phyloP scores from a whole-genome alignment of 208 protist genomes.

The Novymonas esmeraldas region DNA sequence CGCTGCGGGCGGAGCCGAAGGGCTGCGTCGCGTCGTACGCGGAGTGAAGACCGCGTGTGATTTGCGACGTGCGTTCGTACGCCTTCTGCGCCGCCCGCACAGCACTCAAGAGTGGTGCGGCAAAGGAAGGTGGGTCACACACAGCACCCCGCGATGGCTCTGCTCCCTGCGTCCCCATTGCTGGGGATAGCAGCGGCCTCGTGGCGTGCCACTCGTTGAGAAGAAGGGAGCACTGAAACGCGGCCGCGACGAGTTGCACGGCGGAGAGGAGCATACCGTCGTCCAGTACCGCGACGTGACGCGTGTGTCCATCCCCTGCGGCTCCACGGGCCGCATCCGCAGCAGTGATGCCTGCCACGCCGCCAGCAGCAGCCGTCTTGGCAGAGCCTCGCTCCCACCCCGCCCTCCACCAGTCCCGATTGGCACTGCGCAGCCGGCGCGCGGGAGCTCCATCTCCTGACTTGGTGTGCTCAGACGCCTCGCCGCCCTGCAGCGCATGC shows the following conservation, averaged over 20 bases:
- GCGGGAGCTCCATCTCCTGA: neutral
- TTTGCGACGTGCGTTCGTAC: constrained; percentile 19
- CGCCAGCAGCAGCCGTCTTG: neutral
- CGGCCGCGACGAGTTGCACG: constrained; percentile 16
- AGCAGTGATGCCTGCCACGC: neutral
- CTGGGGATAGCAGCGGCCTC: neutral
- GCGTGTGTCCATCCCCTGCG: neutral
- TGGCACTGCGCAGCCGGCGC: neutral
- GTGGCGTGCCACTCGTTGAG: neutral
- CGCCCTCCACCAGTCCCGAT: constrained; percentile 21
- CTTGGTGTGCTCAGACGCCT: neutral
- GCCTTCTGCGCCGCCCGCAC: constrained; percentile 10
- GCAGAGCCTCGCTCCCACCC: constrained; percentile 10
- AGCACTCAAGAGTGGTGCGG: too few species aligned
- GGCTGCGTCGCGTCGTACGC: constrained; percentile 23
- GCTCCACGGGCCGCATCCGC: neutral
- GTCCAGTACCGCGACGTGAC: constrained; percentile 26
- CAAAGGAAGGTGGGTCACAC: too few species aligned
- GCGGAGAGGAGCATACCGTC: constrained; percentile 30
- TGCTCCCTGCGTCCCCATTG: too few species aligned
- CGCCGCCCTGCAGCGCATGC: constrained; percentile 5
- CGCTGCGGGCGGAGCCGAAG: neutral
- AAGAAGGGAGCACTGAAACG: constrained; percentile 18
- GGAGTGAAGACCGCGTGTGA: constrained; percentile 12
- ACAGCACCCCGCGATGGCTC: neutral